These are phyloP conservation scores for Boechera stricta DNA, from an alignment of 345 rosid genomes.

Conservation along the genomic window DNA sequence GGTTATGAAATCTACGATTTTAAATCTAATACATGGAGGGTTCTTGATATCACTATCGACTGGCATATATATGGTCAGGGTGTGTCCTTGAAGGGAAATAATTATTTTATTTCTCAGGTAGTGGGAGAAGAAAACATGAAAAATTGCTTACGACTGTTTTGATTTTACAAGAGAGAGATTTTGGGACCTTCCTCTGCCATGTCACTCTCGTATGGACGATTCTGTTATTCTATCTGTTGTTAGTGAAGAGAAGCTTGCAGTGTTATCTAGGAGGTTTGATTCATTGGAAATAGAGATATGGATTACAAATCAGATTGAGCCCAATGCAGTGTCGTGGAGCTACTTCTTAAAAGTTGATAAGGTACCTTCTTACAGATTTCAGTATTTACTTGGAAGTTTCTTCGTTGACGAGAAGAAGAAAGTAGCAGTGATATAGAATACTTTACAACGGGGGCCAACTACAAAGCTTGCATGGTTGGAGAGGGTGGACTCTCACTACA, in stretches of 20 bases:
- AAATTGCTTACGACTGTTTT: background rate
- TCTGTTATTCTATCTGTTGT: background rate
- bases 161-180: constrained; percentile 5
- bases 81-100: background rate
- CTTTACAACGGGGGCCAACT: background rate
- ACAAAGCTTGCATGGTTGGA: background rate
- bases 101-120: background rate
- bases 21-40: background rate
- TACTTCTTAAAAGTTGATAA: background rate
- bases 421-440: background rate
- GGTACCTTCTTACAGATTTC: background rate
- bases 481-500: background rate
- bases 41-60: background rate
- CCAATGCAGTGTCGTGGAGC: background rate
- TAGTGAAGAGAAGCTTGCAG: background rate
- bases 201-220: background rate
- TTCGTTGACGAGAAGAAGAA: background rate
- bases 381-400: background rate
- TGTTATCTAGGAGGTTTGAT: background rate
- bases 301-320: background rate
- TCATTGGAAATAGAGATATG: background rate
- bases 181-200: background rate
- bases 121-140: background rate
- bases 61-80: background rate
- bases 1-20: background rate